phyloP scores from a whole-genome alignment of 202 grass and related monocot species.

The Zizania palustris region DNA sequence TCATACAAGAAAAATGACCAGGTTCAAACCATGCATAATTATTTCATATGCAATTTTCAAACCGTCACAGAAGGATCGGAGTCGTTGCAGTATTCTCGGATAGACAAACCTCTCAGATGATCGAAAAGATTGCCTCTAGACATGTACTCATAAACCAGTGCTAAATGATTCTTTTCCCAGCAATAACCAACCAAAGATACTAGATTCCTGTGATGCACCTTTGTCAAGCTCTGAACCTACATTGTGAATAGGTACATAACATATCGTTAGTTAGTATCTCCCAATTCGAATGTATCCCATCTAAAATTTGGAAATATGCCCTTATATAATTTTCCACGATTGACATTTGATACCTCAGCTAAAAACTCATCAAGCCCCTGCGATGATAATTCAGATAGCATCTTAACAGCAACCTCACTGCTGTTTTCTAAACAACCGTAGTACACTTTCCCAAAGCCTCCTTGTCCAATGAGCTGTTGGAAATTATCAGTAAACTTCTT shows the following conservation, averaged over 20 bases:
- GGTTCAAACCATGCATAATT: neutral
- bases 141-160: constrained; percentile 72
- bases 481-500: constrained; percentile 51
- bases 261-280: too few species aligned
- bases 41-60: neutral
- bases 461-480: constrained; percentile 40
- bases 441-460: constrained; percentile 57
- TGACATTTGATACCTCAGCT: constrained; percentile 42
- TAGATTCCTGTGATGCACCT: constrained; percentile 63
- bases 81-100: neutral
- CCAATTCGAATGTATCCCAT: neutral
- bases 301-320: neutral
- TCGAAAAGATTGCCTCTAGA: constrained; percentile 59
- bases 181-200: constrained; percentile 64
- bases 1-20: neutral
- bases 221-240: constrained; percentile 55
- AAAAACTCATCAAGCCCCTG: constrained; percentile 54
- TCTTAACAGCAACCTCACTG: constrained; percentile 54
- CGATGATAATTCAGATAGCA: constrained; percentile 37
- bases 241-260: too few species aligned
- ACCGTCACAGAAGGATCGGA: neutral
- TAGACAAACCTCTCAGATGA: constrained; percentile 51
- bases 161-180: constrained; percentile 48
- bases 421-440: constrained; percentile 40
- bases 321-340: too few species aligned